Base-by-base conservation (phyloP, 2,329 filamentous ascomycete species). In the Fusarium siculi region DNA sequence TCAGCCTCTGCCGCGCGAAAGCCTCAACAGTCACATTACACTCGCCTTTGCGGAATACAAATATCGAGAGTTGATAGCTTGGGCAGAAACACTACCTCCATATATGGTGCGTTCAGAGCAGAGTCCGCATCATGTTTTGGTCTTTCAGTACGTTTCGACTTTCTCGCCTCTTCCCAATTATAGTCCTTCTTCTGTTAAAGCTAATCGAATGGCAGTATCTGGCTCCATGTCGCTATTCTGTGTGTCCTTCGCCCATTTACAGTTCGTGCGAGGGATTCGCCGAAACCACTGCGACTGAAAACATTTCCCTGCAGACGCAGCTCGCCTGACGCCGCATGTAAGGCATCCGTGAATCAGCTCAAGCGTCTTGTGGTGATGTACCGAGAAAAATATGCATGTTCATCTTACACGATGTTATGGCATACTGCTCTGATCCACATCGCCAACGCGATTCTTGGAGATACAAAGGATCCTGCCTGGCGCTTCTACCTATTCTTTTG, bases 401-500 rank as follows among this genome's bases (percentile, higher is more conserved):
- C 82, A 5, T 74, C 77, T 2, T 82, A 80, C 58, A 81, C 81
- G 4, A 79, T 84, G 12, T 74, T 84, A 5, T 85, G 82, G 82
- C 81, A 84, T 54, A 83, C 77, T 7, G 82, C 80, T 4, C 71
- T 85, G 25, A 79, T 82, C 5, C 84, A 84, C 40, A 75, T 84
- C 1, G 75, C 80, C 9, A 85, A 84, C 39, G 82, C 80, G 8
- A 78, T 84, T 18, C 68, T 84, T 1, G 73, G 76, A 21, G 72
- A 78, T 16, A 77, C 72, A 2, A 62, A 74, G 6, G 77, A 83
- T 16, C 70, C 77, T 0, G 67, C 81, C 15, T 81, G 79, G 78
- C 78, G 76, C 18, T 77, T 80, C 7, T 84, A 85, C 50, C 76
- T 85, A 9, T 67, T 81, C 7, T 68, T 83, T 3, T 84, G 82